Percentiles rank a stretch among this genome's conserved stretches.
Conservation (phyloP, 2,329 filamentous ascomycete genomes). For the Xylaria sp. region DNA sequence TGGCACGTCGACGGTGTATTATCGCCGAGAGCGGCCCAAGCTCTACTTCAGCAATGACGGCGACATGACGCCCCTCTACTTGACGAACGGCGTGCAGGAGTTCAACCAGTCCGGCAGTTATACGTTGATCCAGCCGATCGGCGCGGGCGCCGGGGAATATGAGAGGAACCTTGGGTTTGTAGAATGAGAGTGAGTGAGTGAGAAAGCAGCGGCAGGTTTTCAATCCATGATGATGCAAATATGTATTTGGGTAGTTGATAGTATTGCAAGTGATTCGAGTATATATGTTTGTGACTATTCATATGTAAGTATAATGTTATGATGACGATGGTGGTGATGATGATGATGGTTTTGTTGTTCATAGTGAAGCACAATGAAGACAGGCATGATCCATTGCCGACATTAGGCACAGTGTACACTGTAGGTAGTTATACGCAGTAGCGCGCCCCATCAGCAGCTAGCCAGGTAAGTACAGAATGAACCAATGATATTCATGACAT, state of each 20-base stretch:
- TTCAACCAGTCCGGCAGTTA: slow-evolving; percentile 50
- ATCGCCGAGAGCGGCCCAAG: slow-evolving; percentile 59
- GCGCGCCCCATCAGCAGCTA: background rate
- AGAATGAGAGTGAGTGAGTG: slow-evolving; percentile 6
- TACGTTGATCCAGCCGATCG: slow-evolving; percentile 55
- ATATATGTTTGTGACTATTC: too few species aligned
- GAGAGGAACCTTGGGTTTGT: slow-evolving; percentile 34
- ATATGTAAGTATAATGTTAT: too few species aligned
- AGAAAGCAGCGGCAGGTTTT: background rate
- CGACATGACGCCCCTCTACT: slow-evolving; percentile 56
- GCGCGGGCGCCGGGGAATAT: slow-evolving; percentile 34
- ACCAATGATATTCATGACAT: background rate
- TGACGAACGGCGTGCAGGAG: slow-evolving; percentile 59
- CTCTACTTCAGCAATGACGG: slow-evolving; percentile 59
- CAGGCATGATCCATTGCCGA: too few species aligned
- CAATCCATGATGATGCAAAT: background rate
- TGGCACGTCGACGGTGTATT: slow-evolving; percentile 52
- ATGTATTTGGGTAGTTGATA: background rate
- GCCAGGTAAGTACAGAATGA: background rate
- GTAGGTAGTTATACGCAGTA: background rate
- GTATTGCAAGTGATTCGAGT: too few species aligned
- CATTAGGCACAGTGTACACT: too few species aligned
- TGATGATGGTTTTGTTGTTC: too few species aligned
- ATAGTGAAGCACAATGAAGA: too few species aligned
- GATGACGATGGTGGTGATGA: too few species aligned